These are phyloP conservation scores for Lizanozyma gosingica DNA, from an alignment of 1,139 yeast species.

Conservation along the genomic window DNA sequence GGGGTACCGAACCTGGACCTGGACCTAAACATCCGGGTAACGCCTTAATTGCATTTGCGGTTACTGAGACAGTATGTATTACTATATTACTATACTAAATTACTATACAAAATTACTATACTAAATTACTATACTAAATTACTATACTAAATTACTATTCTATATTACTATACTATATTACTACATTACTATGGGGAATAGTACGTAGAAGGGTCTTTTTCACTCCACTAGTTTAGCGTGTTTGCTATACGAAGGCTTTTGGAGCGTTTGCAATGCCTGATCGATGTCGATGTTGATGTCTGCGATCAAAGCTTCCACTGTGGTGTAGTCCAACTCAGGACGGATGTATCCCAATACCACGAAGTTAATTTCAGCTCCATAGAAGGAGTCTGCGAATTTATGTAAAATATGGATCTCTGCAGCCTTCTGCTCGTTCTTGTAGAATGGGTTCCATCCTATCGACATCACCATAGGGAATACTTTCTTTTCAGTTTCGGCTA, in stretches of 20 bases:
- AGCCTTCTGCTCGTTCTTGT: conserved; percentile 65
- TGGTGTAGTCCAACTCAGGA: conserved; percentile 82
- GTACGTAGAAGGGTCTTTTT: too few relatives aligned
- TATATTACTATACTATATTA: too few relatives aligned
- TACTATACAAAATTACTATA: too few relatives aligned
- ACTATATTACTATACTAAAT: too few relatives aligned
- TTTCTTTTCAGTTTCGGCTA: conserved; percentile 31
- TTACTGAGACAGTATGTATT: too few relatives aligned
- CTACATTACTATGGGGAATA: too few relatives aligned
- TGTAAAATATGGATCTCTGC: conserved; percentile 87
- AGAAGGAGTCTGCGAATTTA: conserved; percentile 55
- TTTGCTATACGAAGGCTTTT: conserved; percentile 20
- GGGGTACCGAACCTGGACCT: too few relatives aligned
- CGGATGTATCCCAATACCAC: conserved; percentile 80
- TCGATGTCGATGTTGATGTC: conserved; percentile 78
- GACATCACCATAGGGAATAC: conserved; percentile 88
- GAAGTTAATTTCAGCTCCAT: conserved; percentile 70
- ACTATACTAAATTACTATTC: too few relatives aligned
- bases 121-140: too few relatives aligned
- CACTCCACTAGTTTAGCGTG: conserved; percentile 8
- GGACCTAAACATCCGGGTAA: too few relatives aligned
- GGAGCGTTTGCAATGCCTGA: conserved; percentile 48
- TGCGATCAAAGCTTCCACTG: conserved; percentile 69
- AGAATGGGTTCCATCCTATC: conserved; percentile 94
- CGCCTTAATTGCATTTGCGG: too few relatives aligned